These are phyloP conservation scores for Candida tammaniensis DNA, from an alignment of 805 yeast species.

Conservation along the genomic window DNA sequence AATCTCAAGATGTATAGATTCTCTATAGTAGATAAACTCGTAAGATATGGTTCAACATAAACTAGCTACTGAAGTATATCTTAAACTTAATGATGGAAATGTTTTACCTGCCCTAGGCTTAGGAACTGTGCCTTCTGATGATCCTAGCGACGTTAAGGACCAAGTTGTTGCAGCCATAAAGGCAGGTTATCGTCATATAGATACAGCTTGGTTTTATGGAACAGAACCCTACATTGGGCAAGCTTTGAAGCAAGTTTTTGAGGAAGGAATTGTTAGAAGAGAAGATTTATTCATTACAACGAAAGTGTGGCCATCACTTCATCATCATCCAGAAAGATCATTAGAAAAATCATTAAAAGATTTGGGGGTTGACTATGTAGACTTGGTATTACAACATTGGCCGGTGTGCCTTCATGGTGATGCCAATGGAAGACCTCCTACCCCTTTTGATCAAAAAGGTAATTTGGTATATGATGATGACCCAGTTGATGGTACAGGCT, in stretches of 20 bases:
- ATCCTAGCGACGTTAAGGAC: slow-evolving; percentile 27
- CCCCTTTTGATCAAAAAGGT: slow-evolving; percentile 37
- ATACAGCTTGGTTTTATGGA: slow-evolving; percentile 52
- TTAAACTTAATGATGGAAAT: slow-evolving; percentile 55
- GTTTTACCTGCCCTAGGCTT: slow-evolving; percentile 66
- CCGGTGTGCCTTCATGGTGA: slow-evolving; percentile 43
- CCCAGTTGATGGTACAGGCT: slow-evolving; percentile 30
- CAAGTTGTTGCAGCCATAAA: slow-evolving; percentile 38
- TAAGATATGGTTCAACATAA: slow-evolving; percentile 7
- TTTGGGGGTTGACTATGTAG: slow-evolving; percentile 46
- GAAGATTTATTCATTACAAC: slow-evolving; percentile 42
- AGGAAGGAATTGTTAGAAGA: slow-evolving; percentile 46
- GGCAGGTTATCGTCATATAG: slow-evolving; percentile 49
- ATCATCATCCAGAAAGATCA: slow-evolving; percentile 40
- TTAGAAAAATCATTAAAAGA: slow-evolving; percentile 37
- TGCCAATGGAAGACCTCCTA: slow-evolving; percentile 35
- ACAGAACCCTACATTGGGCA: slow-evolving; percentile 43
- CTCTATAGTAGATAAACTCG: background rate
- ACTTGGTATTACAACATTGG: slow-evolving; percentile 49
- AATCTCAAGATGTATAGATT: background rate
- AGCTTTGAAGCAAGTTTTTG: slow-evolving; percentile 46
- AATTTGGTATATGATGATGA: slow-evolving; percentile 31
- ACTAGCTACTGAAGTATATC: slow-evolving; percentile 35
- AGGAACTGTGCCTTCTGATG: slow-evolving; percentile 45
- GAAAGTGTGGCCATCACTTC: slow-evolving; percentile 43